Evolutionary conservation across 2,329 filamentous ascomycete genomes (phyloP), one percentile per base, ranked within the genome.

Genomic region (Colletotrichum lentis): DNA sequence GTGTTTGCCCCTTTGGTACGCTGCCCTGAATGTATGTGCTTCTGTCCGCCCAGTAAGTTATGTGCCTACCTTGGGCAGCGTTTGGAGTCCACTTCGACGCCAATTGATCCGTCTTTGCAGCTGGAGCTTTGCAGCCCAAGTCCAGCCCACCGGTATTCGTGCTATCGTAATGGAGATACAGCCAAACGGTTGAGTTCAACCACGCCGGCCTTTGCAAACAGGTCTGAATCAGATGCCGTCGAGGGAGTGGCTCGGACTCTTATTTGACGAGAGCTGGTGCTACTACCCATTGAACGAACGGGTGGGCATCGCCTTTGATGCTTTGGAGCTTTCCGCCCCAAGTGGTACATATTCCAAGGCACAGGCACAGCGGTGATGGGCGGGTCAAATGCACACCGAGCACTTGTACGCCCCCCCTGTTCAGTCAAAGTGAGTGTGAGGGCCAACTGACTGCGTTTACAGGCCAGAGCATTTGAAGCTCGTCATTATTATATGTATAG

Each of bases 221-320:
- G 3, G 2, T 16, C 7, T 50, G 53, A 43, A 57, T 57, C 44
- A 57, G 52, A 52, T 35, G 53, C 61, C 44, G 44, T 35, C 31
- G 35, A 44, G 20, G 12, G 53, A 43, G 22, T 20, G 11, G 61
- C 53, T 37, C 46, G 35, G 62, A 18, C 44, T 24, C 35, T n/a
- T 35, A 22, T 24, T 12, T 16, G 20, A 37, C 44, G 41, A 24
- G 27, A 49, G 39, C 24, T 4, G 8, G 46, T 49, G 46, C 46
- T 44, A 8, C 37, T 53, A 8, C 3, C 31, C 50, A 47, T 49
- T 22, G 18, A 43, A 55, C 41, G 50, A 44, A 54, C 49, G 46
- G 39, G 49, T 54, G 39, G 54, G 59, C 49, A 54, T 20, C 50
- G 57, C 57, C 46, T 37, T n/a, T 41, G 57, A 41, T 50, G 39